These are phyloP conservation scores for Chamaecrista fasciculata DNA, from an alignment of 306 rosid genomes.

Conservation along the genomic window DNA sequence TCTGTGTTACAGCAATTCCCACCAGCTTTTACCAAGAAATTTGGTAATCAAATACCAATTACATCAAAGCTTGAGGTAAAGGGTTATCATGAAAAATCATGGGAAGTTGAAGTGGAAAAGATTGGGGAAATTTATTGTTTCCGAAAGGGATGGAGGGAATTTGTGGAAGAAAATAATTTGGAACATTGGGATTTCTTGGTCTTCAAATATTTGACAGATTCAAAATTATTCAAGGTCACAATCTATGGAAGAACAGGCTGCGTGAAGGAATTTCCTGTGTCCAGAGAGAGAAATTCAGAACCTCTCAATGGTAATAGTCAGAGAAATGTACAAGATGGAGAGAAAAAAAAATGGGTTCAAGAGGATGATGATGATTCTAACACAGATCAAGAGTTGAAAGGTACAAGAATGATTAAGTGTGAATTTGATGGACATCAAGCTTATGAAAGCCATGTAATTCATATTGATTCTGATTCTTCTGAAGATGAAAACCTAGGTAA, in stretches of 20 bases:
- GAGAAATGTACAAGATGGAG: not conserved
- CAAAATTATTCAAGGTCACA: not conserved
- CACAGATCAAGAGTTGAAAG: not conserved
- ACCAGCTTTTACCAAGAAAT: not conserved
- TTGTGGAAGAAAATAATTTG: not conserved
- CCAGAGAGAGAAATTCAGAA: not conserved
- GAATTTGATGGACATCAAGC: not conserved
- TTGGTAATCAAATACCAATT: not conserved
- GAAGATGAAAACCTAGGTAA: not conserved
- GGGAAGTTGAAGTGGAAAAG: constrained; percentile 1
- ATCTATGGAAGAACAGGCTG: not conserved
- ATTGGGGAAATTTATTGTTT: not conserved
- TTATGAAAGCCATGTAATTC: not conserved
- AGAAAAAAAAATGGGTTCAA: not conserved
- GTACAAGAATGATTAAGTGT: not conserved
- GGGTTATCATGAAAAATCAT: not conserved
- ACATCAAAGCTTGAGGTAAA: not conserved
- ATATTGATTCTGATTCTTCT: not conserved
- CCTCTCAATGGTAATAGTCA: not conserved
- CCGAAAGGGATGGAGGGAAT: not conserved
- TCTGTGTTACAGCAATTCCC: constrained; percentile 10
- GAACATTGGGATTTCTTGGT: not conserved
- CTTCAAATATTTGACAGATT: not conserved
- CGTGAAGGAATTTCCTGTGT: not conserved
- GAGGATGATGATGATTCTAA: not conserved